Conservation (phyloP, 768 basidiomycete species). For the Megacollybia marginata region DNA sequence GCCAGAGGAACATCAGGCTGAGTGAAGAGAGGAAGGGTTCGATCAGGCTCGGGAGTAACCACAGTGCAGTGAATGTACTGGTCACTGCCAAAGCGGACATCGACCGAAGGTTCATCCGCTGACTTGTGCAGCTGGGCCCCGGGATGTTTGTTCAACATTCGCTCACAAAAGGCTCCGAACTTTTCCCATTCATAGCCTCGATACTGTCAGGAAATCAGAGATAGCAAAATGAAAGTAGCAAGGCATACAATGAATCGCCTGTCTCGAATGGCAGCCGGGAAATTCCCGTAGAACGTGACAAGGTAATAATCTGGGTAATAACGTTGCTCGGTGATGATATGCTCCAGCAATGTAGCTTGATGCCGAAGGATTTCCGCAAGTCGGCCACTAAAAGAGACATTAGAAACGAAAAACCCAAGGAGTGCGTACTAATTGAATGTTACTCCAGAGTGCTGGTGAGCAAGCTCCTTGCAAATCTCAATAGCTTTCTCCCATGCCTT, state of each 20-base stretch:
- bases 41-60: slow-evolving; percentile 81
- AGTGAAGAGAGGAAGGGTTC: slow-evolving; percentile 67
- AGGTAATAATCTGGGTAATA: slow-evolving; percentile 92
- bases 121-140: slow-evolving; percentile 73
- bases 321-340: slow-evolving; percentile 75
- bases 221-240: background rate
- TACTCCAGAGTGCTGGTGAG: slow-evolving; percentile 78
- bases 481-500: slow-evolving; percentile 97
- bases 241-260: slow-evolving; percentile 83
- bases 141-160: slow-evolving; percentile 87
- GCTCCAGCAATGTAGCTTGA: slow-evolving; percentile 81
- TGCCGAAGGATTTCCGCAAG: slow-evolving; percentile 82
- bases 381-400: slow-evolving; percentile 46
- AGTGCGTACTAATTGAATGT: slow-evolving; percentile 82
- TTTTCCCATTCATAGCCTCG: slow-evolving; percentile 96
- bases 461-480: slow-evolving; percentile 88
- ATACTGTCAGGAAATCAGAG: slow-evolving; percentile 42
- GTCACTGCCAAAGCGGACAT: slow-evolving; percentile 69
- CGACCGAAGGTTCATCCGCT: slow-evolving; percentile 70
- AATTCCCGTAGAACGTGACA: slow-evolving; percentile 89
- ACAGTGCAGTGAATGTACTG: slow-evolving; percentile 88
- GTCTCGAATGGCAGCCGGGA: slow-evolving; percentile 75
- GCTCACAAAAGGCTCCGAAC: slow-evolving; percentile 81
- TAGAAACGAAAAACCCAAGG: background rate
- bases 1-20: slow-evolving; percentile 77